Evolutionary conservation across 2,329 filamentous ascomycete genomes (phyloP), one percentile per base, ranked within the genome.

Genomic region (Aureobasidium subglaciale): DNA sequence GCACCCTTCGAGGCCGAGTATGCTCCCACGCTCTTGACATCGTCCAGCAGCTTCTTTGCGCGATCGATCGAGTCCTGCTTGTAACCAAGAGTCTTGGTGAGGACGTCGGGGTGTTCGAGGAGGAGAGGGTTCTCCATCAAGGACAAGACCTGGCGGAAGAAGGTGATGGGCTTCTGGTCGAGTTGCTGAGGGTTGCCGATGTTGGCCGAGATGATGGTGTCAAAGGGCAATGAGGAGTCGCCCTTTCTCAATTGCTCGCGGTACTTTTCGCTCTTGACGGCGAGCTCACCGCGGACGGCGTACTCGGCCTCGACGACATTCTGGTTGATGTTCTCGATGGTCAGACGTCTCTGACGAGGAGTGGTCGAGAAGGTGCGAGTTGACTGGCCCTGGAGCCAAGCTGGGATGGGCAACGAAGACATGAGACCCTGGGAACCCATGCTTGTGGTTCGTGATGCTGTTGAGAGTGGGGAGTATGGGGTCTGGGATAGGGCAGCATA

Each of bases 151-250:
- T 99, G 92, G 64, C 93, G 86, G 83, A 99, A 96, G 80, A 96
- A 99, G 63, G 93, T 99, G 67, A 99, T 92, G 67, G 93, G 93
- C 79, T 97, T 95, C 80, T 99, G 93, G 75, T 96, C 93, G 60
- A 99, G 84, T 75, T 99, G 93, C 75, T 99, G 93, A 4, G 93
- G 93, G 78, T 99, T 99, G 68, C 93, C 93, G 68, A 99, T 99
- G 76, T 99, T 99, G 74, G 93, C 93, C 60, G 88, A 91, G 75
- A 99, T 92, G 72, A 99, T 86, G 58, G 90, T 81, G 65, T 88
- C 79, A 73, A 99, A 99, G 46, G 93, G 92, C 49, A 97, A 79
- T 80, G 48, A 52, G 6, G 35, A 82, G 60, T 82, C 80, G 54
- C 71, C 73, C 49, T 80, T 76, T 58, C 71, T 71, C 59, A 96